phyloP scores from a whole-genome alignment of 2,329 filamentous ascomycete species.

The Exophiala viscosa region DNA sequence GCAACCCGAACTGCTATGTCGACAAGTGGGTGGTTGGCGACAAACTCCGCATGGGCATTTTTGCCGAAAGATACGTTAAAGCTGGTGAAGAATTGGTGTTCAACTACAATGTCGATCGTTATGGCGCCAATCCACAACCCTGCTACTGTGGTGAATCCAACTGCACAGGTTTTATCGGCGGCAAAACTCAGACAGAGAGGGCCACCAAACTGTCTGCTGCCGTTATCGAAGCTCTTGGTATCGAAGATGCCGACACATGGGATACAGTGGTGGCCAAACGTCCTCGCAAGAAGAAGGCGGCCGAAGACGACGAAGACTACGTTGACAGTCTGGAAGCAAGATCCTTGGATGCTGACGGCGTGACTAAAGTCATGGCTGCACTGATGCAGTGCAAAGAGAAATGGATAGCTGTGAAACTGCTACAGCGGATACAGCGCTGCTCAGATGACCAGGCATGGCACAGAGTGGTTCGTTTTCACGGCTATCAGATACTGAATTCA shows the following conservation, averaged over 20 bases:
- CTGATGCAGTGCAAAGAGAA: slow-evolving; percentile 98
- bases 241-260: slow-evolving; percentile 89
- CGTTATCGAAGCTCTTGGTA: slow-evolving; percentile 90
- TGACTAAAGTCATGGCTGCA: slow-evolving; percentile 92
- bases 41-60: slow-evolving; percentile 98
- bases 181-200: slow-evolving; percentile 94
- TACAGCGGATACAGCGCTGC: slow-evolving; percentile 81
- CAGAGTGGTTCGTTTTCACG: slow-evolving; percentile 91
- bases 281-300: slow-evolving; percentile 91
- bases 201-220: slow-evolving; percentile 86
- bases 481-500: slow-evolving; percentile 89
- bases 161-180: slow-evolving; percentile 93
- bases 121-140: slow-evolving; percentile 91
- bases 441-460: slow-evolving; percentile 83
- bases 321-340: slow-evolving; percentile 82
- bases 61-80: slow-evolving; percentile 78
- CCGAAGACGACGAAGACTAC: slow-evolving; percentile 87
- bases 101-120: slow-evolving; percentile 99
- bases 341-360: slow-evolving; percentile 73
- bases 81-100: slow-evolving; percentile 94
- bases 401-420: slow-evolving; percentile 95
- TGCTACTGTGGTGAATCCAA: slow-evolving; percentile 95
- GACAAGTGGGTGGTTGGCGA: slow-evolving; percentile 99
- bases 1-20: slow-evolving; percentile 97
- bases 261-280: slow-evolving; percentile 77